A percentile compares a stretch with the other conserved stretches of the same genome.
phyloP scores from a whole-genome alignment of 1,284 basidiomycete species.

The Tylopilus orsonianus region DNA sequence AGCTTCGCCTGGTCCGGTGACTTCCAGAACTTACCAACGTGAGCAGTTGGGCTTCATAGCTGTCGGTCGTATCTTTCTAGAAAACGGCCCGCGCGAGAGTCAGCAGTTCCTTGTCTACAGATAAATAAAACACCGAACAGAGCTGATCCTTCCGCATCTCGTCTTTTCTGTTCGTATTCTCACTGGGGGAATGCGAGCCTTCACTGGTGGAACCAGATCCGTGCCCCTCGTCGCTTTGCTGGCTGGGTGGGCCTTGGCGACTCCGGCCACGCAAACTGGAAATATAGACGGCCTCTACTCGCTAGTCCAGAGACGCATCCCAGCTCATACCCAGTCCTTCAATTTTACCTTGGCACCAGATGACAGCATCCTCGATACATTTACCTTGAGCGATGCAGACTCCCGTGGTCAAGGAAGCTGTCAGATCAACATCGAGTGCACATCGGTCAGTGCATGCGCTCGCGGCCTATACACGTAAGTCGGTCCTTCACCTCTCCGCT shows the following conservation, averaged over 20 bases:
- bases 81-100: no score
- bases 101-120: no score
- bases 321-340: conserved; percentile 25
- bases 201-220: not conserved
- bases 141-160: no score
- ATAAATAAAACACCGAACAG: no score
- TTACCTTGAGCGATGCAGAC: conserved; percentile 26
- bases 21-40: no score
- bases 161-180: not conserved
- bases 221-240: not conserved
- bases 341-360: conserved; percentile 15
- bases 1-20: no score
- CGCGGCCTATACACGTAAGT: conserved; percentile 30
- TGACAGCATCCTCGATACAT: conserved; percentile 18
- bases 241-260: not conserved
- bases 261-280: not conserved
- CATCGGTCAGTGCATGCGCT: conserved; percentile 27
- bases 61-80: no score
- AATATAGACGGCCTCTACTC: conserved; percentile 24
- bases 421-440: conserved; percentile 24
- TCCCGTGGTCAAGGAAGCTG: not conserved
- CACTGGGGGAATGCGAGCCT: conserved; percentile 3
- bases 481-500: not conserved
- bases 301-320: conserved; percentile 27
- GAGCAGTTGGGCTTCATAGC: no score